Base-by-base conservation (phyloP, 805 yeast genomes). In the Dipodascus albidus region DNA sequence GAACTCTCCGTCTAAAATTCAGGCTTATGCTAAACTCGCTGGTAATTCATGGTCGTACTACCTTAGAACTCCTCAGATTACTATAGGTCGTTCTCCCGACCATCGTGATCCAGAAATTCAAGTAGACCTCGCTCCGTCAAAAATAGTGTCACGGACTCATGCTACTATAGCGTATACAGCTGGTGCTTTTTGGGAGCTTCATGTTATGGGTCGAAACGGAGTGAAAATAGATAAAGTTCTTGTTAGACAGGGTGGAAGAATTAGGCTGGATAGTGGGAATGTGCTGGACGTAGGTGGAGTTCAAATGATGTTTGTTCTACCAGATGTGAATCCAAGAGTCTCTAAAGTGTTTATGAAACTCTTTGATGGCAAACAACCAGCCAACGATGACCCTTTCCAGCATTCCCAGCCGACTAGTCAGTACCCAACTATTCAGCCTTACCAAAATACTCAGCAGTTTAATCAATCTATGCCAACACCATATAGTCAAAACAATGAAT, bases 251-350 rank as follows among this genome's bases (percentile, higher is more conserved):
- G 74, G 72, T 8, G 61, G 65, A 11, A 74, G 77, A 2, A 70
- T 61, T 31, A 56, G 82, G 11, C 75, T 93, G 53, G 76, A 78
- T 52, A 83, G 95, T 1, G 99, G 99, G n/a, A 86, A 91, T 47
- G 81, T 93, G 17, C 70, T 93, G 54, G 99, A 93, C 62, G 82
- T 93, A 49, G 98, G 98, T 17, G 97, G 97, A 3, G 89, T 96
- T 9, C 98, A 93, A 69, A 93, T 93, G 98, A 91, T 93, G 95
- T 93, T 93, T 65, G 93, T 93, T 41, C 73, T 93, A 59, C 99
- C 99, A 1, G 97, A 90, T 66, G 81, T 87, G 2, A 80, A 81
- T 11, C 96, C 96, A 2, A 71, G 69, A 33, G 75, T 90, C 4
- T 78, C 85, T 3, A 65, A 62, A 20, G 54, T 57, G 11, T 23